These are phyloP conservation scores for Phytopythium helicoides DNA, from an alignment of 352 stramenopile genomes.

Conservation along the genomic window DNA sequence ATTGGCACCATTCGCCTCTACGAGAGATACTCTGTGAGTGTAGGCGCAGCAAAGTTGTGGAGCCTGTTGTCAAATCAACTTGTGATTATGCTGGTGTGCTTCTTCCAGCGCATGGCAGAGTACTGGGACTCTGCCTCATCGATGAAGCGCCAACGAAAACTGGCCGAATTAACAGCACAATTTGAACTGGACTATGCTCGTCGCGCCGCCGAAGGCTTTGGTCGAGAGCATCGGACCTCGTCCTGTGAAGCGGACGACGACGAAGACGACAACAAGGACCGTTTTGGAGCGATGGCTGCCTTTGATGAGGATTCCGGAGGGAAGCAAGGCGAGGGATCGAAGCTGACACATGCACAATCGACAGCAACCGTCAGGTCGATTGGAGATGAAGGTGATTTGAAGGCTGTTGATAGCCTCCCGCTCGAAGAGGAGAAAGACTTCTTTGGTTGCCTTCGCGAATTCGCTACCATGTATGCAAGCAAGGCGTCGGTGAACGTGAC, in stretches of 20 bases:
- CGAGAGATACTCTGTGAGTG: conserved; percentile 33
- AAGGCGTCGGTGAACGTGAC: conserved; percentile 77
- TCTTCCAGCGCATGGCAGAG: conserved; percentile 64
- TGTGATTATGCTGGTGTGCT: conserved; percentile 72
- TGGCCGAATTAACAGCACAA: conserved; percentile 29
- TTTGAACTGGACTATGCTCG: conserved; percentile 52
- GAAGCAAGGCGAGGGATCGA: not conserved
- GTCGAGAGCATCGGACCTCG: conserved; percentile 36
- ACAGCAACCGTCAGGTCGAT: not conserved
- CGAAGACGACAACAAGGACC: conserved; percentile 44
- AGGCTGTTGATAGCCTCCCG: not conserved
- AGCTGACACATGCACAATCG: not conserved
- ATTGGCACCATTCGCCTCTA: conserved; percentile 46
- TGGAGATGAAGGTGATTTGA: not conserved
- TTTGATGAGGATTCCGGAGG: conserved; percentile 17
- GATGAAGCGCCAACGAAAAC: conserved; percentile 25
- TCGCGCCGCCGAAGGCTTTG: conserved; percentile 34
- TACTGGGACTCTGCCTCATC: conserved; percentile 63
- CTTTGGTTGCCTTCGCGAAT: conserved; percentile 58
- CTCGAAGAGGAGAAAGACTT: conserved; percentile 45
- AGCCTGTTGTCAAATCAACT: conserved; percentile 51
- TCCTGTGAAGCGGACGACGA: conserved; percentile 56
- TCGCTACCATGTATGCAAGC: conserved; percentile 69
- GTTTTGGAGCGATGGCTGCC: conserved; percentile 32
- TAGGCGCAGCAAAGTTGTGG: conserved; percentile 42